A percentile compares a stretch with the other conserved stretches of the same genome.
Conservation (phyloP, 2,329 filamentous ascomycete genomes). For the Colletotrichum scovillei region DNA sequence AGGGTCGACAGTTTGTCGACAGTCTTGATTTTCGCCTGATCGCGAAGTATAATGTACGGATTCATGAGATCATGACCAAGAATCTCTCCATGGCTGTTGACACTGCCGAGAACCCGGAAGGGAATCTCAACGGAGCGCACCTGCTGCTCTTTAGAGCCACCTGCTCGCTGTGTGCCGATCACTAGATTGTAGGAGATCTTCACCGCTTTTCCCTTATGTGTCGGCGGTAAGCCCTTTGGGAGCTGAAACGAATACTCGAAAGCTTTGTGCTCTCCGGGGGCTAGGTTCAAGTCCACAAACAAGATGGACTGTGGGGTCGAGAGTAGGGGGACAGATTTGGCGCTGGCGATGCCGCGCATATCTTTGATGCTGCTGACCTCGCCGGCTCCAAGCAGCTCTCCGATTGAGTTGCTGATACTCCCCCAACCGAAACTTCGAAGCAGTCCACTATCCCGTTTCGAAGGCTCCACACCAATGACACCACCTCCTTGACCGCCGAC, state of each 20-base stretch:
- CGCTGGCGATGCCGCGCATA: constrained; percentile 88
- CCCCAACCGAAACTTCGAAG: constrained; percentile 90
- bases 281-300: constrained; percentile 91
- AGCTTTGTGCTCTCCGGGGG: constrained; percentile 87
- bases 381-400: constrained; percentile 84
- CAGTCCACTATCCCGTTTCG: constrained; percentile 81
- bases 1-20: constrained; percentile 50
- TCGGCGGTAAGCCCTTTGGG: constrained; percentile 90
- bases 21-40: constrained; percentile 77
- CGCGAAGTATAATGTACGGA: constrained; percentile 89
- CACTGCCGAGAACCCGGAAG: constrained; percentile 92
- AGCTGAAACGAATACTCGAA: constrained; percentile 90
- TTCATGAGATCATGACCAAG: constrained; percentile 94
- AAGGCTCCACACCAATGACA: constrained; percentile 82
- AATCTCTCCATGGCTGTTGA: constrained; percentile 88
- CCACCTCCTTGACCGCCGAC: constrained; percentile 88
- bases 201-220: constrained; percentile 90
- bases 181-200: constrained; percentile 93
- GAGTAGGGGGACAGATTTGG: constrained; percentile 89
- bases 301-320: constrained; percentile 95
- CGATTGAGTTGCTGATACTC: constrained; percentile 86
- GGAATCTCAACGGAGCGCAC: constrained; percentile 93
- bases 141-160: constrained; percentile 81
- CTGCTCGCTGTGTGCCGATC: constrained; percentile 89
- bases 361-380: constrained; percentile 95